These are phyloP conservation scores for Silene conica DNA, from an alignment of 148 eudicot genomes.

Conservation along the genomic window DNA sequence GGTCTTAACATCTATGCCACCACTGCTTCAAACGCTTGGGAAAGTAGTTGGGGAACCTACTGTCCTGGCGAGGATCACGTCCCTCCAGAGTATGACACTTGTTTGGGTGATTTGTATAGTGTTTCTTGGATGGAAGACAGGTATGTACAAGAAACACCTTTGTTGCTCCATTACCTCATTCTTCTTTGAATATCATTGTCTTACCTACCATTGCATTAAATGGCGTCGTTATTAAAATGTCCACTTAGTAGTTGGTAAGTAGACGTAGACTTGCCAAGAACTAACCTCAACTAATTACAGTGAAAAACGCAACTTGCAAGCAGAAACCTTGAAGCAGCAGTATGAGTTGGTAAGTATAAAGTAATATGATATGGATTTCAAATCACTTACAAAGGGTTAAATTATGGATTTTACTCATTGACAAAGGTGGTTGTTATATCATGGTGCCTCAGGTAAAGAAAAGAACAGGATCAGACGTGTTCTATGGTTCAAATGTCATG, in stretches of 20 bases:
- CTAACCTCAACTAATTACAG: slow-evolving; percentile 19
- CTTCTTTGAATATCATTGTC: neutral
- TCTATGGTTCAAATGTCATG: slow-evolving; percentile 92
- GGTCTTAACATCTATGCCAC: slow-evolving; percentile 84
- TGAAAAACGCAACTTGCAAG: slow-evolving; percentile 34
- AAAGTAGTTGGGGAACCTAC: slow-evolving; percentile 94
- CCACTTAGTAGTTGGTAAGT: no score
- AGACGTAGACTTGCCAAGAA: no score
- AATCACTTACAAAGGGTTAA: neutral
- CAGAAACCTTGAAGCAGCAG: slow-evolving; percentile 43
- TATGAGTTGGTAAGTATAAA: slow-evolving; percentile 35
- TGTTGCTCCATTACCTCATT: neutral
- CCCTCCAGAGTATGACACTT: slow-evolving; percentile 78
- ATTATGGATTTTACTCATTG: neutral
- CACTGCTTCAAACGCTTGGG: slow-evolving; percentile 86
- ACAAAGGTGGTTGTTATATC: neutral
- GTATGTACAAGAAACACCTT: slow-evolving; percentile 24
- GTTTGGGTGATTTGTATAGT: slow-evolving; percentile 92
- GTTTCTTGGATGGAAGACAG: slow-evolving; percentile 99
- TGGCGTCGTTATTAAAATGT: no score
- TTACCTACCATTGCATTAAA: no score
- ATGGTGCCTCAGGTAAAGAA: slow-evolving; percentile 56
- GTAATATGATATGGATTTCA: no score
- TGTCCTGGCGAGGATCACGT: slow-evolving; percentile 80
- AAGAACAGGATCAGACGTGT: slow-evolving; percentile 55